Conservation (phyloP, 208 protist genomes). For the Leishmania major region DNA sequence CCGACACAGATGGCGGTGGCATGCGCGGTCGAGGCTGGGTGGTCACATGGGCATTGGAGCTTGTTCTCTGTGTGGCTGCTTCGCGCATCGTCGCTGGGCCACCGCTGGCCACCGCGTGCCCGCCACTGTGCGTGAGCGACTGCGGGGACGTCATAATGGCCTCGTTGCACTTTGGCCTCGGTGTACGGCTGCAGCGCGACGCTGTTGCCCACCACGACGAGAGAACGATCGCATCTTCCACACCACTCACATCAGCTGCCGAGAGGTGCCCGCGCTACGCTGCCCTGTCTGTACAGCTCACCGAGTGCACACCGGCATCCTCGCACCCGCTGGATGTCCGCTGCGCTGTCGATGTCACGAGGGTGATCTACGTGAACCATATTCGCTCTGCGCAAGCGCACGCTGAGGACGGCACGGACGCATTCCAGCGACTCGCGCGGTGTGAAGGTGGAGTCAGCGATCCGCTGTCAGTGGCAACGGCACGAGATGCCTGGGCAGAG, state of each 20-base stretch:
- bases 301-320: neutral
- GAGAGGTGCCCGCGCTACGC: neutral
- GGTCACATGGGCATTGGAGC: conserved; percentile 24
- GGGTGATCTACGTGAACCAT: conserved; percentile 4
- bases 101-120: neutral
- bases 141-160: conserved; percentile 1
- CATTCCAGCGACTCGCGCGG: conserved; percentile 12
- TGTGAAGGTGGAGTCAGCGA: neutral
- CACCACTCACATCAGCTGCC: neutral
- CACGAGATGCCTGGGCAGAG: neutral
- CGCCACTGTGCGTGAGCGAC: neutral
- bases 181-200: neutral
- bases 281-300: conserved; percentile 10
- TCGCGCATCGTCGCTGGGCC: neutral
- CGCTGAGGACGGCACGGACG: conserved; percentile 35
- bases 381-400: conserved; percentile 34
- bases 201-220: neutral
- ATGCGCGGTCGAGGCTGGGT: conserved; percentile 4
- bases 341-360: conserved; percentile 18
- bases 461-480: neutral
- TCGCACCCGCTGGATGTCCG: conserved; percentile 33
- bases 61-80: conserved; percentile 10
- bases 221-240: neutral
- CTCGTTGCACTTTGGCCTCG: conserved; percentile 14
- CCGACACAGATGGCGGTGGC: neutral